Conservation (phyloP, 805 yeast genomes). For the Candida nemodendra region DNA sequence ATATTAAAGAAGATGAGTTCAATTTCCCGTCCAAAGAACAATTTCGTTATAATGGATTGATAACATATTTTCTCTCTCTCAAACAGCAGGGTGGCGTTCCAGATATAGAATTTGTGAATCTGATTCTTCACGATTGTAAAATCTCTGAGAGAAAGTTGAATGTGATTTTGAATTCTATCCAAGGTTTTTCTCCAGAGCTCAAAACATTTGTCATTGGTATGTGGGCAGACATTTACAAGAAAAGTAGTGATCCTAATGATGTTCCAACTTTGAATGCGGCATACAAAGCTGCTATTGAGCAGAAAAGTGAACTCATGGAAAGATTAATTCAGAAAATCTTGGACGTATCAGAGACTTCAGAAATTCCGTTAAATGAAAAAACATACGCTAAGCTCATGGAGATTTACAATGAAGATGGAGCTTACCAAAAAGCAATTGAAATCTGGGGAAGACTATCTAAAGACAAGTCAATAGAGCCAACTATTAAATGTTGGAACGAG, state of each 20-base stretch:
- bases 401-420: slow-evolving; percentile 39
- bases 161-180: slow-evolving; percentile 1
- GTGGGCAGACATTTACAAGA: slow-evolving; percentile 6
- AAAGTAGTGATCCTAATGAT: slow-evolving; percentile 23
- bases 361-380: slow-evolving; percentile 37
- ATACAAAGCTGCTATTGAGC: slow-evolving; percentile 16
- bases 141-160: slow-evolving; percentile 1
- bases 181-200: slow-evolving; percentile 8
- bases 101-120: slow-evolving; percentile 24
- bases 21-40: slow-evolving; percentile 5
- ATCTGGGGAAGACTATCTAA: slow-evolving; percentile 51
- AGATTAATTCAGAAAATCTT: slow-evolving; percentile 16
- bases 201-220: slow-evolving; percentile 4
- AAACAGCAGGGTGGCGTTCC: slow-evolving; percentile 12
- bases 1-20: slow-evolving; percentile 1
- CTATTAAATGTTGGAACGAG: slow-evolving; percentile 55
- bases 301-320: slow-evolving; percentile 17
- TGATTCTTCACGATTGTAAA: slow-evolving; percentile 14
- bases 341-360: slow-evolving; percentile 26
- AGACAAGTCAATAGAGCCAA: slow-evolving; percentile 26
- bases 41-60: slow-evolving; percentile 16
- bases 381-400: slow-evolving; percentile 47
- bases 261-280: slow-evolving; percentile 12
- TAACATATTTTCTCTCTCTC: slow-evolving; percentile 21
- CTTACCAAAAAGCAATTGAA: slow-evolving; percentile 37